These are phyloP conservation scores for Eucalyptus guilfoylei DNA, from an alignment of 345 rosid species.

Conservation along the genomic window DNA sequence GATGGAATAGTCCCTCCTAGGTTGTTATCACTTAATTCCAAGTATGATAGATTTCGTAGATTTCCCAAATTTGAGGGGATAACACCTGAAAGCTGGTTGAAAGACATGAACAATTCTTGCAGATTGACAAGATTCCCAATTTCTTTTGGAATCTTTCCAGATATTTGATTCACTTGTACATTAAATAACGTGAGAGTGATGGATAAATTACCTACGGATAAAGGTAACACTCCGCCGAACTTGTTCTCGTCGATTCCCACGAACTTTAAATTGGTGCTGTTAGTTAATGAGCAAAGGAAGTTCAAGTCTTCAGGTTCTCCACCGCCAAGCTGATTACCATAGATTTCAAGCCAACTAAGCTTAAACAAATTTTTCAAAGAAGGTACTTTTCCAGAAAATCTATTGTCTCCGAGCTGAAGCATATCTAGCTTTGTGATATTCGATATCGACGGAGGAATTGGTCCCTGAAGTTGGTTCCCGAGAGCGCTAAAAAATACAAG, in stretches of 20 bases:
- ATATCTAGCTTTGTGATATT: fast-evolving
- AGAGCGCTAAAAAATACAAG: fast-evolving
- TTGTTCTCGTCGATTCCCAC: fast-evolving
- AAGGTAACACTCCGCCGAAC: neutral
- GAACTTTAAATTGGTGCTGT: neutral
- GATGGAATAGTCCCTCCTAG: neutral
- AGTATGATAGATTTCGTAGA: neutral
- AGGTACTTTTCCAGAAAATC: too few relatives aligned
- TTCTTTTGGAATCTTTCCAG: neutral
- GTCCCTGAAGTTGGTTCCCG: neutral
- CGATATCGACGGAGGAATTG: neutral
- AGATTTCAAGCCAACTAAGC: too few relatives aligned
- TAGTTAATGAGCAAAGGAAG: neutral
- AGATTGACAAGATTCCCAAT: neutral
- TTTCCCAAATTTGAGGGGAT: neutral
- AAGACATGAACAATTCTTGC: fast-evolving
- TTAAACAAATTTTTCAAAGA: too few relatives aligned
- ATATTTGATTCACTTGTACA: neutral
- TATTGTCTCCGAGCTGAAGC: fast-evolving
- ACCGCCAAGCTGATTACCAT: neutral
- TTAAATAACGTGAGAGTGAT: fast-evolving
- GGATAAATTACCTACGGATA: neutral
- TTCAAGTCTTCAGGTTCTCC: neutral
- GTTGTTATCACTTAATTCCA: fast-evolving
- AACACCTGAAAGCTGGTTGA: neutral